Conservation (phyloP, 768 basidiomycete species). For the Rhodosporidiobolus sp. region DNA sequence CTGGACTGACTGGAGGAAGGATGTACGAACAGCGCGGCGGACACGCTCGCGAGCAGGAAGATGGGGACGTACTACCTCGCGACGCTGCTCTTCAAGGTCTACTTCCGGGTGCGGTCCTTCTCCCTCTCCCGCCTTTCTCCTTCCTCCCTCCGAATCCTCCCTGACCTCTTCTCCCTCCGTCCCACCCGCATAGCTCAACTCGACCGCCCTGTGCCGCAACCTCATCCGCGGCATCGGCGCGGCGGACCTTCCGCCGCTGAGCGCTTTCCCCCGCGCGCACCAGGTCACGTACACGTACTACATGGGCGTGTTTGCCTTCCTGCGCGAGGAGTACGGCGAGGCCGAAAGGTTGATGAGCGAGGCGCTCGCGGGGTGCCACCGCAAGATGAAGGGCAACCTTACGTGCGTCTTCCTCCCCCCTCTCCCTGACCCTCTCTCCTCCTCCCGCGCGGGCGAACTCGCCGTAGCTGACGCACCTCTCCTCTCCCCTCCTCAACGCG, state of each 20-base stretch:
- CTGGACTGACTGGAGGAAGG: neutral
- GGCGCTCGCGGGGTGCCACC: constrained; percentile 7
- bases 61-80: constrained; percentile 93
- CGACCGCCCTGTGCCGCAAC: constrained; percentile 86
- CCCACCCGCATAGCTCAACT: constrained; percentile 65
- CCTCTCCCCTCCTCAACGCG: too few species aligned
- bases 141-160: neutral
- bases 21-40: neutral
- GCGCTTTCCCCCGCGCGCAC: constrained; percentile 59
- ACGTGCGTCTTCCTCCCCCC: constrained; percentile 67
- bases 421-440: neutral
- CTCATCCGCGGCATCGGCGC: constrained; percentile 83
- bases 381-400: constrained; percentile 80
- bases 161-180: neutral
- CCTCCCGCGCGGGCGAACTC: constrained; percentile 20
- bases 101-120: constrained; percentile 72
- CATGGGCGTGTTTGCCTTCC: constrained; percentile 86
- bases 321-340: constrained; percentile 86
- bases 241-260: constrained; percentile 76
- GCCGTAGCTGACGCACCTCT: too few species aligned
- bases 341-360: constrained; percentile 49
- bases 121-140: neutral
- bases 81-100: constrained; percentile 83
- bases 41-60: constrained; percentile 67
- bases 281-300: constrained; percentile 94